These are phyloP conservation scores for Artemisia argyi DNA, from an alignment of 129 eudicot species.

Conservation along the genomic window DNA sequence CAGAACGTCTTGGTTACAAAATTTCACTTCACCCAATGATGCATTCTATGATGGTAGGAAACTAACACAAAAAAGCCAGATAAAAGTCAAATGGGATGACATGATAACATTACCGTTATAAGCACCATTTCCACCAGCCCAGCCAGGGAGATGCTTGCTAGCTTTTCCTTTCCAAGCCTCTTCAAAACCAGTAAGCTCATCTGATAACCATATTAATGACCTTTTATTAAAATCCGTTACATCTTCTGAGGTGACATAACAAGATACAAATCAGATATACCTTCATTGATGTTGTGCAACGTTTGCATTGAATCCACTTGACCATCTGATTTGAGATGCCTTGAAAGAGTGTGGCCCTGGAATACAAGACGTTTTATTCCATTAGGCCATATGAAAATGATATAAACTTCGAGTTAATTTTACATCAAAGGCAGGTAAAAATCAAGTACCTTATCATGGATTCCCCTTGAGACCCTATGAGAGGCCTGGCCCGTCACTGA, in stretches of 20 bases:
- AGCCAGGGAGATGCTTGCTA: constrained; percentile 30
- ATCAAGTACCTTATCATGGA: constrained; percentile 57
- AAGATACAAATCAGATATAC: constrained; percentile 29
- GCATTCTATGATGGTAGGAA: no score
- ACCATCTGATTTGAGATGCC: constrained; percentile 79
- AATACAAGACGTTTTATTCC: no score
- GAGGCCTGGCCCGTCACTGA: constrained; percentile 68
- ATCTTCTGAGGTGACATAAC: neutral
- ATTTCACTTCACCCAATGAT: no score
- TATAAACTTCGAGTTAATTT: no score
- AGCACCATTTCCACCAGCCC: no score
- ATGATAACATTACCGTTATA: no score
- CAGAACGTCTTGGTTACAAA: no score
- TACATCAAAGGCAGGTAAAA: no score
- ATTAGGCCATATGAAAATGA: no score
- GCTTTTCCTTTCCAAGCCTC: constrained; percentile 76
- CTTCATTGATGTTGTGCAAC: constrained; percentile 78
- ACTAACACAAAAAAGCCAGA: no score
- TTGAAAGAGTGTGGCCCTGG: constrained; percentile 76
- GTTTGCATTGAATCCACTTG: constrained; percentile 75
- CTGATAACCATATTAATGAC: constrained; percentile 32
- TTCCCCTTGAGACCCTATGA: constrained; percentile 72
- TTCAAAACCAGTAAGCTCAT: constrained; percentile 70
- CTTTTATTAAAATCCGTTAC: neutral
- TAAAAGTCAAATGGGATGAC: no score